phyloP scores from a whole-genome alignment of 345 rosid genomes.

The Raphanus raphanistrum region DNA sequence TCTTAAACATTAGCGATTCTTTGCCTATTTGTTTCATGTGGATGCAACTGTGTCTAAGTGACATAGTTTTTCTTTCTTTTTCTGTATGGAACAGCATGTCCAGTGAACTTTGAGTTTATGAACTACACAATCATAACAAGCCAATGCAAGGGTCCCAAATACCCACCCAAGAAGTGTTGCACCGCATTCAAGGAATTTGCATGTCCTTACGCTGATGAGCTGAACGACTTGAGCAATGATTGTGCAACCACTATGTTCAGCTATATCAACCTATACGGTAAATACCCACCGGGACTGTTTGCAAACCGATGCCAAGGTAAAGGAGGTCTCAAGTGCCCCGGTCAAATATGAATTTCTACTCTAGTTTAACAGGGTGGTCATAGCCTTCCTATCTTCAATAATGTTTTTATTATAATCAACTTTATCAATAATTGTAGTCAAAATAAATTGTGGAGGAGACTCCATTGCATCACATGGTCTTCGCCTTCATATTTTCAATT shows the following conservation, averaged over 20 bases:
- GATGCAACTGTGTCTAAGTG: neutral
- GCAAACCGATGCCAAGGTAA: conserved; percentile 56
- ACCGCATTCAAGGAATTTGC: conserved; percentile 58
- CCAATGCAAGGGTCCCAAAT: conserved; percentile 59
- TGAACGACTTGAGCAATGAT: conserved; percentile 51
- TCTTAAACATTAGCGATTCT: neutral
- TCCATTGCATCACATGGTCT: no score
- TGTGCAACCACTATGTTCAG: conserved; percentile 66
- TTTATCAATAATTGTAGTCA: neutral
- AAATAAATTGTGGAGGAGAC: no score
- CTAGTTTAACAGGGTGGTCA: neutral
- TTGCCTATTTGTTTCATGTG: neutral
- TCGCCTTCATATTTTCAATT: no score
- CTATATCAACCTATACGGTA: conserved; percentile 62
- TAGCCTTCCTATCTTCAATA: neutral
- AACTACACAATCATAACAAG: conserved; percentile 55
- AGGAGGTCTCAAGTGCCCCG: conserved; percentile 55
- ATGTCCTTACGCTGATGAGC: conserved; percentile 50
- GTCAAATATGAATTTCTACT: neutral
- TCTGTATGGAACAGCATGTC: conserved; percentile 48
- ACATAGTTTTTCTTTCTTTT: neutral
- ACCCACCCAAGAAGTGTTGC: conserved; percentile 51
- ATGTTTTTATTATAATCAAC: neutral
- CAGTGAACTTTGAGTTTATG: conserved; percentile 61
- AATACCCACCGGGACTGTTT: conserved; percentile 69